These are phyloP conservation scores for Penicillium rolfsii DNA, from an alignment of 2,329 filamentous ascomycete genomes.

Conservation along the genomic window DNA sequence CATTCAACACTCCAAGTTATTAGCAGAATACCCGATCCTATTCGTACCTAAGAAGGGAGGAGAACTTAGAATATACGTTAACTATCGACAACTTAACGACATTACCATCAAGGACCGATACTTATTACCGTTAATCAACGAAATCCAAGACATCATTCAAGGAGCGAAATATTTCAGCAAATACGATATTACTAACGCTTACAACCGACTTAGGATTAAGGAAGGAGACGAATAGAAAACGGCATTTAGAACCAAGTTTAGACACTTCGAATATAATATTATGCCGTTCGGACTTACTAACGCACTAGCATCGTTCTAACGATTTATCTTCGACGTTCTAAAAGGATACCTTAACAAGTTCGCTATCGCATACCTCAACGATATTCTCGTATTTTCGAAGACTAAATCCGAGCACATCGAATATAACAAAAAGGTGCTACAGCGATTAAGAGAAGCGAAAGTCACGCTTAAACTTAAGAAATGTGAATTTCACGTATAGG, in stretches of 20 bases:
- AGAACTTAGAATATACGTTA: background rate
- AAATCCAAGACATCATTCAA: slow-evolving; percentile 1
- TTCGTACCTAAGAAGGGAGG: background rate
- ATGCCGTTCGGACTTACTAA: too few relatives aligned
- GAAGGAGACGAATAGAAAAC: too few relatives aligned
- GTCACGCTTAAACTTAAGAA: background rate
- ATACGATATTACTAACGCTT: too few relatives aligned
- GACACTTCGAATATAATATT: too few relatives aligned
- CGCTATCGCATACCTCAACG: background rate
- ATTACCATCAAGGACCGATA: background rate
- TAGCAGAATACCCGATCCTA: background rate
- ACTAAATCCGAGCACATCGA: background rate
- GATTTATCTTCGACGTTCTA: background rate
- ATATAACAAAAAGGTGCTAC: background rate
- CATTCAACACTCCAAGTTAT: background rate
- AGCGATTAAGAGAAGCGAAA: background rate
- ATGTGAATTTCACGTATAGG: background rate
- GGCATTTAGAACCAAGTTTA: too few relatives aligned
- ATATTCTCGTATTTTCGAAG: background rate
- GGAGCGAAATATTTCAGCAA: background rate
- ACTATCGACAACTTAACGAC: background rate
- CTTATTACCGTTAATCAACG: background rate
- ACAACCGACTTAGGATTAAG: too few relatives aligned
- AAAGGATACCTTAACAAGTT: background rate
- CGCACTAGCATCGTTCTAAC: background rate